These are phyloP conservation scores for Hemileia vastatrix DNA, from an alignment of 1,284 basidiomycete genomes.

Conservation along the genomic window DNA sequence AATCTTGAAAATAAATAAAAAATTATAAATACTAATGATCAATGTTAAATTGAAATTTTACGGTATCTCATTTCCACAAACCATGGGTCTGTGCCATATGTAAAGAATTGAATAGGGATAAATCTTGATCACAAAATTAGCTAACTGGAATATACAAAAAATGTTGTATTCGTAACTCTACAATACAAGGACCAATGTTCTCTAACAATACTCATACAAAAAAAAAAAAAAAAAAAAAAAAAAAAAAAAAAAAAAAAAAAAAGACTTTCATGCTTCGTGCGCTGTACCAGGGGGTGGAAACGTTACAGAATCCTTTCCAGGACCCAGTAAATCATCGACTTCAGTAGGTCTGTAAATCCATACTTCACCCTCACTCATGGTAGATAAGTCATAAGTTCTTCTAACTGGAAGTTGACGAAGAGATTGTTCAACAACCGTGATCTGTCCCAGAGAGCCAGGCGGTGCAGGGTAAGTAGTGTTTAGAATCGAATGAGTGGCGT, in stretches of 20 bases:
- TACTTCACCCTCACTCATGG: slow-evolving; percentile 31
- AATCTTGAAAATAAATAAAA: too few species aligned
- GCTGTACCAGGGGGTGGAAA: slow-evolving; percentile 8
- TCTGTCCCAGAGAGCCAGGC: slow-evolving; percentile 24
- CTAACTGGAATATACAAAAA: too few species aligned
- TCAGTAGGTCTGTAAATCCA: slow-evolving; percentile 38
- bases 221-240: too few species aligned
- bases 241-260: background rate
- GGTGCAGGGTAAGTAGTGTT: background rate
- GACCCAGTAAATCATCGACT: slow-evolving; percentile 25
- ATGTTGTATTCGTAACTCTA: too few species aligned
- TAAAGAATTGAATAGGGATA: too few species aligned
- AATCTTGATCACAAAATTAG: too few species aligned
- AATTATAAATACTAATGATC: too few species aligned
- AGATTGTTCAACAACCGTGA: slow-evolving; percentile 39
- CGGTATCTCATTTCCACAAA: too few species aligned
- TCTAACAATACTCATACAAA: too few species aligned
- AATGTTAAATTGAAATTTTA: too few species aligned
- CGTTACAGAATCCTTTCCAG: background rate
- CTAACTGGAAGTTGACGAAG: slow-evolving; percentile 26
- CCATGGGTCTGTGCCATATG: too few species aligned
- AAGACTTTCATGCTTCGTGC: background rate
- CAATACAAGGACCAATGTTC: too few species aligned
- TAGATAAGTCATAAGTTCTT: slow-evolving; percentile 31
- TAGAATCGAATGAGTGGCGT: background rate